Evolutionary conservation across 106 monocot species (phyloP).

Genomic region (Dendrobium nobile): DNA sequence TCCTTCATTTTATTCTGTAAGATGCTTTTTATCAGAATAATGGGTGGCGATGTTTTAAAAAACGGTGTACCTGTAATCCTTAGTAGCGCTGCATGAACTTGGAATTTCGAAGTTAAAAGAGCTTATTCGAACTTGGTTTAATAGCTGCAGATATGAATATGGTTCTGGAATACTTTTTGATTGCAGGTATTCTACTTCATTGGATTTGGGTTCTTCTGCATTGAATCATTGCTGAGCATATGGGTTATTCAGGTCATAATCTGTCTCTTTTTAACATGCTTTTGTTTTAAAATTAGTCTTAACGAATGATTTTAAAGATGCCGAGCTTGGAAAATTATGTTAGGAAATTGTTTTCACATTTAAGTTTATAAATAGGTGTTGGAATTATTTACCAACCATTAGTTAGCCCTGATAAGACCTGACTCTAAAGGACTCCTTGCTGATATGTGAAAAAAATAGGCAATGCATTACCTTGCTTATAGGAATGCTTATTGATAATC

Average conservation of each 20-base stretch:
- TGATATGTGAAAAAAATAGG: no score
- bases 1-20: neutral
- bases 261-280: neutral
- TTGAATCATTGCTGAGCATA: constrained; percentile 46
- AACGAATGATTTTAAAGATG: neutral
- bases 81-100: neutral
- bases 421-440: no score
- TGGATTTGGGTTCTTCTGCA: constrained; percentile 44
- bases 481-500: no score
- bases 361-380: neutral
- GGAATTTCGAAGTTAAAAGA: neutral
- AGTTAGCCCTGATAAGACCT: no score
- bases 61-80: neutral
- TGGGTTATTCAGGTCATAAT: constrained; percentile 41
- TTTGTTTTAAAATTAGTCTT: neutral
- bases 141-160: neutral
- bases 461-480: no score
- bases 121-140: no score
- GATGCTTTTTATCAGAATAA: neutral
- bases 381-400: no score
- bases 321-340: neutral
- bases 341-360: neutral
- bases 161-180: neutral
- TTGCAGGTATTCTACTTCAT: constrained; percentile 44
- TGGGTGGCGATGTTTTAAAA: neutral